Conservation (phyloP, 2,329 filamentous ascomycete species). For the Cladosporium sp. region DNA sequence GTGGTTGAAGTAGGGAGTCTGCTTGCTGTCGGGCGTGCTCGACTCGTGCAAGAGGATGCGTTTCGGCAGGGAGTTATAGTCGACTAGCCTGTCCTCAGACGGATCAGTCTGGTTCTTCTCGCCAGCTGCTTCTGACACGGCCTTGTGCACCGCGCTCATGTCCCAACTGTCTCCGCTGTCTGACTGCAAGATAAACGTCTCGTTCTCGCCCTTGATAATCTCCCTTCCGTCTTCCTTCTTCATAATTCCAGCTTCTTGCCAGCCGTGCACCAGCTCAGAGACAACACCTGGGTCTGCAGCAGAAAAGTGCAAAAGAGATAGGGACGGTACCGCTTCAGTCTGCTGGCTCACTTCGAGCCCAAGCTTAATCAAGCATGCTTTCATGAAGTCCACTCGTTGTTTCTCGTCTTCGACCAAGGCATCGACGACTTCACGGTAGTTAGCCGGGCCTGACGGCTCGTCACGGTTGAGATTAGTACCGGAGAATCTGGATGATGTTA, state of each 20-base stretch:
- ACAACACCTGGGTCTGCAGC: slow-evolving; percentile 59
- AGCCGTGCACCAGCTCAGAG: slow-evolving; percentile 59
- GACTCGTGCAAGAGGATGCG: slow-evolving; percentile 66
- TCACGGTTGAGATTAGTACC: slow-evolving; percentile 67
- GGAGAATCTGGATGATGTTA: slow-evolving; percentile 59
- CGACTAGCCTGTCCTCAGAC: slow-evolving; percentile 50
- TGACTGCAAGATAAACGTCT: slow-evolving; percentile 63
- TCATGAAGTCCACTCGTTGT: slow-evolving; percentile 66
- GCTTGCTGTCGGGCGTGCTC: slow-evolving; percentile 59
- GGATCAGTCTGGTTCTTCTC: slow-evolving; percentile 10
- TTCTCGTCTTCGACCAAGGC: slow-evolving; percentile 63
- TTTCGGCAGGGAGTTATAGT: slow-evolving; percentile 70
- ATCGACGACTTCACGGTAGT: slow-evolving; percentile 65
- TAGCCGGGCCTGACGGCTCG: slow-evolving; percentile 51
- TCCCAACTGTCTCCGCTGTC: slow-evolving; percentile 55
- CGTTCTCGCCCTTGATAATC: slow-evolving; percentile 72
- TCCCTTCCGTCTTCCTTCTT: slow-evolving; percentile 49
- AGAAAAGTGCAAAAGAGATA: slow-evolving; percentile 78
- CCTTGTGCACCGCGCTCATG: slow-evolving; percentile 24
- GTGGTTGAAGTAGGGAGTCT: slow-evolving; percentile 84
- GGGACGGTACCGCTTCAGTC: slow-evolving; percentile 63
- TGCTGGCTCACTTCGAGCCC: slow-evolving; percentile 72
- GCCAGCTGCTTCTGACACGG: slow-evolving; percentile 23
- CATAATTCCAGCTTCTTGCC: slow-evolving; percentile 60
- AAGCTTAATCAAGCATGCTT: slow-evolving; percentile 70